Conservation (phyloP, 306 rosid species). For the Quercus variabilis region DNA sequence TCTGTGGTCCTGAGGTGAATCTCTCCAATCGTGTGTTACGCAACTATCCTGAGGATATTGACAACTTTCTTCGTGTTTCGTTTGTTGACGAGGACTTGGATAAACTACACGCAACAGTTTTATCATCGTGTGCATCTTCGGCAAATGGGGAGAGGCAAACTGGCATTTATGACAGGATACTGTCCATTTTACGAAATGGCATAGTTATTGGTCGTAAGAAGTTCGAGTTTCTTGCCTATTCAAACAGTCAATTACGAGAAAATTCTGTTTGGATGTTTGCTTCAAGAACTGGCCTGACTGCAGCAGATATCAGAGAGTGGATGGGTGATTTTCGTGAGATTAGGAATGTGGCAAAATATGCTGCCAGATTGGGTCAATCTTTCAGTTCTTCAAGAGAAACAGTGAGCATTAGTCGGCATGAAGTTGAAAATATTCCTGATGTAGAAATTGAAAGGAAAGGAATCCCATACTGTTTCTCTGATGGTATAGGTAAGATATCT, state of each 20-base stretch:
- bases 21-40: slow-evolving; percentile 44
- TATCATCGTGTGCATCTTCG: slow-evolving; percentile 44
- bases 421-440: slow-evolving; percentile 59
- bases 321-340: slow-evolving; percentile 67
- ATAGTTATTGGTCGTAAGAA: slow-evolving; percentile 62
- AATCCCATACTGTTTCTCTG: slow-evolving; percentile 35
- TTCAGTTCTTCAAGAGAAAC: slow-evolving; percentile 85
- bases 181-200: slow-evolving; percentile 61
- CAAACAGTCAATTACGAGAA: slow-evolving; percentile 74
- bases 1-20: slow-evolving; percentile 43
- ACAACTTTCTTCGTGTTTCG: slow-evolving; percentile 39
- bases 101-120: slow-evolving; percentile 48
- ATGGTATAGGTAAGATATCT: slow-evolving; percentile 34
- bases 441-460: slow-evolving; percentile 1
- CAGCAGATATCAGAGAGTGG: slow-evolving; percentile 51
- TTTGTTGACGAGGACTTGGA: slow-evolving; percentile 61
- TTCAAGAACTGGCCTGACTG: slow-evolving; percentile 36
- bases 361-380: slow-evolving; percentile 83
- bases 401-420: slow-evolving; percentile 31
- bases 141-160: slow-evolving; percentile 35
- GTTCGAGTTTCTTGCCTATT: slow-evolving; percentile 83
- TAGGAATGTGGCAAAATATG: slow-evolving; percentile 83
- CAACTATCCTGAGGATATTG: slow-evolving; percentile 20
- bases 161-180: slow-evolving; percentile 47
- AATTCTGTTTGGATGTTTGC: slow-evolving; percentile 93